Conservation (phyloP, 208 protist genomes). For the Leishmania amazonensis region DNA sequence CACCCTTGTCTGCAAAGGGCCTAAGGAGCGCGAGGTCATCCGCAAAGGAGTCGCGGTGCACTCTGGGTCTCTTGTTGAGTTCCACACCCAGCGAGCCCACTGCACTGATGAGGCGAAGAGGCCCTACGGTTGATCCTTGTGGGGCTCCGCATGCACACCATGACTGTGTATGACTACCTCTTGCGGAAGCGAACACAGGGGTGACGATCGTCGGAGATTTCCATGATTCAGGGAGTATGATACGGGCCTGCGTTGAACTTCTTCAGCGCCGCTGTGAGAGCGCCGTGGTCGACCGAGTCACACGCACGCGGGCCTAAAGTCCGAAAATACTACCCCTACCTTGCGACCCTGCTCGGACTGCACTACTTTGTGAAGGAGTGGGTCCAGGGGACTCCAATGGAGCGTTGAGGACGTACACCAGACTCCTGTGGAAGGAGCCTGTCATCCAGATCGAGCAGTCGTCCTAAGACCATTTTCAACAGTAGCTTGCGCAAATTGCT, state of each 20-base stretch:
- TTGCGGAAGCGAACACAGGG: neutral
- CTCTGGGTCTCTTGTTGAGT: neutral
- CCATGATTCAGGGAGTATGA: too few species aligned
- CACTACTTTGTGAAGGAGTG: neutral
- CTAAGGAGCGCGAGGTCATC: neutral
- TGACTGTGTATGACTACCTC: neutral
- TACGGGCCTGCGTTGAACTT: neutral
- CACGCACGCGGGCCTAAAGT: neutral
- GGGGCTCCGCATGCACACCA: neutral
- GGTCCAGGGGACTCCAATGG: neutral
- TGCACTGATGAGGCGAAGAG: neutral
- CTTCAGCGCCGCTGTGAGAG: too few species aligned
- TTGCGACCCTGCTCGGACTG: neutral
- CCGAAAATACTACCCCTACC: neutral
- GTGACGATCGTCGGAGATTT: too few species aligned
- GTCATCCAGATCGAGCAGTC: neutral
- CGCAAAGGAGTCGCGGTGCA: neutral
- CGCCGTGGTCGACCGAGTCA: neutral
- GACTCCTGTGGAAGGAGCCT: neutral
- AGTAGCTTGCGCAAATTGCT: neutral
- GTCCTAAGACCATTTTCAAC: neutral
- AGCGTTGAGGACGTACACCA: neutral
- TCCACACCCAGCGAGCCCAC: neutral
- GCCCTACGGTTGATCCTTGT: neutral
- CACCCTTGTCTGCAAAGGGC: neutral